phyloP scores from a whole-genome alignment of 192 early-diverging fungal species.

The Powellomyces hirtus region DNA sequence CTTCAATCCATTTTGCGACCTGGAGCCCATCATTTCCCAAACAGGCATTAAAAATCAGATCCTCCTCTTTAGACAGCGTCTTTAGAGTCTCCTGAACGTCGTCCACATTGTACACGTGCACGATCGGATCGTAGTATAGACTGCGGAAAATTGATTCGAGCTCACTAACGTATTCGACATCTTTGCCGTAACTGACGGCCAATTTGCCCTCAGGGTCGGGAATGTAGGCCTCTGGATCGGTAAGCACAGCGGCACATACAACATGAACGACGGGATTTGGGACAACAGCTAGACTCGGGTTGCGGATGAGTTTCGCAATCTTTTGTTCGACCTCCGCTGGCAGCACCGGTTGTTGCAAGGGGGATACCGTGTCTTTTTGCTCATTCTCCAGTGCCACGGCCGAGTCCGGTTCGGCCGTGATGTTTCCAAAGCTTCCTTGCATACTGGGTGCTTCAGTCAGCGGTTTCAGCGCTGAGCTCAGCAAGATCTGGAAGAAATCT shows the following conservation, averaged over 20 bases:
- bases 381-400: not conserved
- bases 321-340: conserved; percentile 29
- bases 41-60: conserved; percentile 38
- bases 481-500: conserved; percentile 41
- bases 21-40: conserved; percentile 33
- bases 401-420: conserved; percentile 25
- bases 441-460: not conserved
- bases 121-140: conserved; percentile 35
- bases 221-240: conserved; percentile 23
- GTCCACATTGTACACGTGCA: conserved; percentile 38
- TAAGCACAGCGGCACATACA: conserved; percentile 26
- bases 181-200: conserved; percentile 29
- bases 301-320: conserved; percentile 30
- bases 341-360: conserved; percentile 7
- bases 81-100: conserved; percentile 26
- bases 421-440: conserved; percentile 1
- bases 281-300: conserved; percentile 29
- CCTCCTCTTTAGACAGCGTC: conserved; percentile 24
- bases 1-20: conserved; percentile 25
- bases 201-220: conserved; percentile 37
- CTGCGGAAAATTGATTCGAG: conserved; percentile 36
- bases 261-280: conserved; percentile 39
- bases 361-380: conserved; percentile 10
- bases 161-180: conserved; percentile 37
- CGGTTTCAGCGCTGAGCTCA: conserved; percentile 23